Percentiles rank a stretch among this genome's conserved stretches.
These are phyloP conservation scores for Coemansia sp. DNA, from an alignment of 192 early-diverging fungal genomes.

Conservation along the genomic window DNA sequence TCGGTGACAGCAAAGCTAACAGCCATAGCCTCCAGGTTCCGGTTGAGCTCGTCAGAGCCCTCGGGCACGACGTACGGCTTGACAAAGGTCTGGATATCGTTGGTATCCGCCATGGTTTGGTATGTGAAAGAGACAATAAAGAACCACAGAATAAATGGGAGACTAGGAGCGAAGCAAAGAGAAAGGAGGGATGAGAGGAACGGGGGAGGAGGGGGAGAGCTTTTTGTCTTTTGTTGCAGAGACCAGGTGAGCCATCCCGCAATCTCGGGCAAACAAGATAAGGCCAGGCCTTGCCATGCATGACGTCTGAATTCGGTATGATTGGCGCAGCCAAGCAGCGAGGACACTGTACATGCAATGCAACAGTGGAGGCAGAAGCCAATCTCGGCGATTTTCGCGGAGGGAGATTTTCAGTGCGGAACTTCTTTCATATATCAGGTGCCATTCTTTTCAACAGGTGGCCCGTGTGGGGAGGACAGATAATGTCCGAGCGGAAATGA, in stretches of 20 bases:
- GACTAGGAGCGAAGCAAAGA: not conserved
- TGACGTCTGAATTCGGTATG: too few relatives aligned
- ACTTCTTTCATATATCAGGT: too few relatives aligned
- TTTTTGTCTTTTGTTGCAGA: too few relatives aligned
- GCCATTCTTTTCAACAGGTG: too few relatives aligned
- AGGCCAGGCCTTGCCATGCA: slow-evolving; percentile 2
- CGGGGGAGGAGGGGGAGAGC: not conserved
- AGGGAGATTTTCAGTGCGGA: too few relatives aligned
- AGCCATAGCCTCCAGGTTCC: slow-evolving; percentile 51
- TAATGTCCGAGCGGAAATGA: too few relatives aligned
- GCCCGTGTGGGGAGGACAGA: too few relatives aligned
- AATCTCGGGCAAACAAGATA: not conserved
- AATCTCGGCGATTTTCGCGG: too few relatives aligned
- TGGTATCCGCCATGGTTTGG: slow-evolving; percentile 46
- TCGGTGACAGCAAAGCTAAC: slow-evolving; percentile 56
- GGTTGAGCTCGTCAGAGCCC: slow-evolving; percentile 52
- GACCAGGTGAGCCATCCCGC: too few relatives aligned
- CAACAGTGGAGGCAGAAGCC: too few relatives aligned
- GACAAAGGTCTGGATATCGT: slow-evolving; percentile 41
- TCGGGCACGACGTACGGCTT: slow-evolving; percentile 40
- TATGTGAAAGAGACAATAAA: not conserved
- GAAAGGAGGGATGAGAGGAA: not conserved
- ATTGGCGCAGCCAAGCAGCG: not conserved
- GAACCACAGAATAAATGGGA: not conserved
- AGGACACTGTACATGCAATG: too few relatives aligned